phyloP scores from a whole-genome alignment of 2,329 filamentous ascomycete species.

The Talaromyces funiculosus region DNA sequence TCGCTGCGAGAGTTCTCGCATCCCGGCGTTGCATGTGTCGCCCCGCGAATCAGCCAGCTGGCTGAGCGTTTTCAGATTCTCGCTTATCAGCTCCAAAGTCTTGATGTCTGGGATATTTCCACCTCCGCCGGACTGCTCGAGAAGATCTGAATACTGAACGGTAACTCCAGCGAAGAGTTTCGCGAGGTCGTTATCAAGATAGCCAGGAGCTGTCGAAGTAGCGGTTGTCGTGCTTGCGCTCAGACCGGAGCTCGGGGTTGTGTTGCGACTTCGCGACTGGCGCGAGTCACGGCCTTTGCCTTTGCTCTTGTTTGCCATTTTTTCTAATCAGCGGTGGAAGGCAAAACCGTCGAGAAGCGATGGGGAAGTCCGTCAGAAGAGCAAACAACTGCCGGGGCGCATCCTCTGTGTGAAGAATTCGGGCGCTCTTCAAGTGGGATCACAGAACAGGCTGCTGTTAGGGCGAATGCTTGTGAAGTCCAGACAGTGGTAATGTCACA shows the following conservation, averaged over 20 bases:
- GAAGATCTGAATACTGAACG: slow-evolving; percentile 52
- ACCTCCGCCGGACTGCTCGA: slow-evolving; percentile 50
- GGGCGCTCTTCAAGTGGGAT: not conserved
- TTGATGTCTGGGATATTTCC: slow-evolving; percentile 45
- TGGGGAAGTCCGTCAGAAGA: not conserved
- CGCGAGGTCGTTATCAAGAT: slow-evolving; percentile 50
- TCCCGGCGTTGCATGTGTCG: slow-evolving; percentile 54
- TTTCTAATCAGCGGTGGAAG: not conserved
- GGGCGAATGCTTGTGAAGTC: not conserved
- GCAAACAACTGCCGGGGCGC: not conserved
- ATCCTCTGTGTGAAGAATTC: not conserved
- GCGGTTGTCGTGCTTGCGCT: slow-evolving; percentile 40
- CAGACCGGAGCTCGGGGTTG: slow-evolving; percentile 54
- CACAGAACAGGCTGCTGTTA: not conserved
- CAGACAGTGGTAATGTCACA: not conserved
- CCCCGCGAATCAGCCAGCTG: slow-evolving; percentile 53
- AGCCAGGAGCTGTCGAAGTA: slow-evolving; percentile 38
- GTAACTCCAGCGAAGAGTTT: slow-evolving; percentile 45
- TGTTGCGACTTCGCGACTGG: slow-evolving; percentile 57
- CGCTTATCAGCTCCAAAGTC: slow-evolving; percentile 46
- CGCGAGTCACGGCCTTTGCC: slow-evolving; percentile 49
- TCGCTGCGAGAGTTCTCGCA: slow-evolving; percentile 54
- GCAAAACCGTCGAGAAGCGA: not conserved
- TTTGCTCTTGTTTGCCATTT: slow-evolving; percentile 44
- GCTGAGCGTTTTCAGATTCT: slow-evolving; percentile 52